These are phyloP conservation scores for Aspergillus affinis DNA, from an alignment of 495 filamentous ascomycete species.

Conservation along the genomic window DNA sequence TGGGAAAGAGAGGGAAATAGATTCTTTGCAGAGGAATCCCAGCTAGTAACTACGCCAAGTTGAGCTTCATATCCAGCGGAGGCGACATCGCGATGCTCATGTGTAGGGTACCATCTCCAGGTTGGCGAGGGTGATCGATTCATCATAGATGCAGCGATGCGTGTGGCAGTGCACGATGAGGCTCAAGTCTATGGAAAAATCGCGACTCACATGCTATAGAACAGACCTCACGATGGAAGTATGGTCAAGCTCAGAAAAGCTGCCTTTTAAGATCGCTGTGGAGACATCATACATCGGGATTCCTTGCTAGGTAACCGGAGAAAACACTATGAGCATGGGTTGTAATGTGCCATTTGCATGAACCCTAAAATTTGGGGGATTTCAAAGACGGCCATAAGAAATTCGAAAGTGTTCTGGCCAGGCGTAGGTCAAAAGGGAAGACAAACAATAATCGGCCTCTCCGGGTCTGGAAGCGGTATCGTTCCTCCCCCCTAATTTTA, in stretches of 20 bases:
- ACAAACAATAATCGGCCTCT: not conserved
- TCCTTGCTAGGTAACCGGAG: not conserved
- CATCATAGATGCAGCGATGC: not conserved
- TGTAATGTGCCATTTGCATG: not conserved
- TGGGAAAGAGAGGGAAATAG: not conserved
- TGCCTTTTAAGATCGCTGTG: not conserved
- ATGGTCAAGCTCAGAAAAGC: not conserved
- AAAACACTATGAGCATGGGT: not conserved
- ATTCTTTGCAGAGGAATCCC: not conserved
- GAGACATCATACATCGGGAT: not conserved
- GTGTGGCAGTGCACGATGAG: not conserved
- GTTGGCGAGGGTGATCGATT: not conserved
- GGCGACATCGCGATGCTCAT: not conserved
- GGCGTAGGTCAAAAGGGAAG: not conserved
- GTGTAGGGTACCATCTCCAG: not conserved
- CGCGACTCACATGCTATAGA: not conserved
- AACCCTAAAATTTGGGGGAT: not conserved
- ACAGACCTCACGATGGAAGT: not conserved
- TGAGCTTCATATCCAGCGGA: not conserved
- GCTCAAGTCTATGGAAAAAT: not conserved
- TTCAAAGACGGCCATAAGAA: not conserved
- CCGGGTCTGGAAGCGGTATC: not conserved
- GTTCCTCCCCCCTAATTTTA: not conserved
- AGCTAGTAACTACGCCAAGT: not conserved
- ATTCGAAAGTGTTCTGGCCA: not conserved